Evolutionary conservation across 1,284 basidiomycete species (phyloP).

Genomic region (Phellinidium pouzarii): DNA sequence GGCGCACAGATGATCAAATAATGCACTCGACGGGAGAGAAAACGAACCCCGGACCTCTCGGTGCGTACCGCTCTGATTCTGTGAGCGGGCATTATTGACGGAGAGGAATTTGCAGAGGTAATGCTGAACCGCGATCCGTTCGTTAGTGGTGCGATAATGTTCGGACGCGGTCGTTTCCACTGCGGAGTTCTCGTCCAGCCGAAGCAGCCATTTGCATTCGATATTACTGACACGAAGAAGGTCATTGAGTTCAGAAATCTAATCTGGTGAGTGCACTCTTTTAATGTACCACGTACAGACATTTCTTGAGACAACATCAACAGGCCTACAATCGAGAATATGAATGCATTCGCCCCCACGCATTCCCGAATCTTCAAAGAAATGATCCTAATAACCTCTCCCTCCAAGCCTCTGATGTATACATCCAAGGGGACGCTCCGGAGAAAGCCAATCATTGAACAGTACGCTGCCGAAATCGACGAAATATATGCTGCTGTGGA

Average conservation of each 20-base stretch:
- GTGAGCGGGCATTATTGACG: background rate
- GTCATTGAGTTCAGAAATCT: constrained; percentile 4
- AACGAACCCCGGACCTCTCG: constrained; percentile 39
- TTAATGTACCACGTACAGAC: background rate
- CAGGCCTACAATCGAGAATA: background rate
- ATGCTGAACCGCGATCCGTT: constrained; percentile 32
- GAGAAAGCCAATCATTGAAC: constrained; percentile 10
- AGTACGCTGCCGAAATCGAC: constrained; percentile 20
- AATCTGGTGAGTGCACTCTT: constrained; percentile 8
- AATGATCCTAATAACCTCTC: constrained; percentile 19
- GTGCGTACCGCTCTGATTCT: constrained; percentile 21
- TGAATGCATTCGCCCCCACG: constrained; percentile 1
- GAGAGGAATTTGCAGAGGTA: constrained; percentile 28
- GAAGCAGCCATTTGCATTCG: constrained; percentile 20
- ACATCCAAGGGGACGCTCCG: constrained; percentile 20
- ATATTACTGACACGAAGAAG: constrained; percentile 7
- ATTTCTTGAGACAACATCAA: background rate
- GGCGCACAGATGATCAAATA: constrained; percentile 46
- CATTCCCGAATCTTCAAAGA: constrained; percentile 15
- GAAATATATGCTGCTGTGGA: constrained; percentile 18
- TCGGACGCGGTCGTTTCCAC: constrained; percentile 37
- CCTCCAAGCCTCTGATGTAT: constrained; percentile 18
- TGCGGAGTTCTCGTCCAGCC: constrained; percentile 39
- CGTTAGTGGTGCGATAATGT: constrained; percentile 30
- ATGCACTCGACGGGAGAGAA: constrained; percentile 47